Evolutionary conservation across 148 eudicot genomes (phyloP).

Genomic region (Silene latifolia): DNA sequence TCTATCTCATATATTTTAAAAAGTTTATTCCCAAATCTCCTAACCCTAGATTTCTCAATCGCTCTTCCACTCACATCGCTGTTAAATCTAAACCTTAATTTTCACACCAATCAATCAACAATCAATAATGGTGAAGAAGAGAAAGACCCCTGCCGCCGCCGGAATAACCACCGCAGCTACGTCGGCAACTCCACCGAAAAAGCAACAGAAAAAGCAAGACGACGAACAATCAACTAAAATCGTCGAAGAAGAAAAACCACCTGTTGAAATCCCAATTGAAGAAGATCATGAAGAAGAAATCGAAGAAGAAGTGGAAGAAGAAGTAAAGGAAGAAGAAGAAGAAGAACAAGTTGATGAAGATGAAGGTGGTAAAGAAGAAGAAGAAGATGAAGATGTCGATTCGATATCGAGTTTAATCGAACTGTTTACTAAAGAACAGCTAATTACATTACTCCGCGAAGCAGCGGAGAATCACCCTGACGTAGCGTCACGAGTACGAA

Average conservation of each 20-base stretch:
- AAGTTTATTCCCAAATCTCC: background rate
- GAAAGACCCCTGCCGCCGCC: conserved; percentile 42
- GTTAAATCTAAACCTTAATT: background rate
- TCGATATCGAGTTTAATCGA: conserved; percentile 65
- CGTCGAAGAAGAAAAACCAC: conserved; percentile 16
- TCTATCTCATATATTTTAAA: no score
- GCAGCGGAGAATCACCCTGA: conserved; percentile 56
- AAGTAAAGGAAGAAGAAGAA: conserved; percentile 27
- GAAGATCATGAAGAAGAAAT: conserved; percentile 24
- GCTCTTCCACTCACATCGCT: background rate
- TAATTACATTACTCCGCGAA: conserved; percentile 41
- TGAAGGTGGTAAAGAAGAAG: conserved; percentile 16
- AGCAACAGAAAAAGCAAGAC: conserved; percentile 16
- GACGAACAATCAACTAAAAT: background rate
- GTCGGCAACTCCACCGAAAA: conserved; percentile 5
- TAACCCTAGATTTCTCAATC: no score
- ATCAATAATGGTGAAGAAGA: conserved; percentile 52
- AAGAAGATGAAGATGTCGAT: conserved; percentile 47
- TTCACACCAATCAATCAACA: background rate
- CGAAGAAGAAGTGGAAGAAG: conserved; percentile 21
- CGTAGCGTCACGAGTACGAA: conserved; percentile 35
- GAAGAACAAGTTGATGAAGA: conserved; percentile 29
- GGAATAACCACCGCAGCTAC: background rate
- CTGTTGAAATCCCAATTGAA: conserved; percentile 5
- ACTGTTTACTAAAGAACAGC: conserved; percentile 78